Evolutionary conservation across 108 stramenopile species (phyloP), one percentile per base, ranked within the genome.

Genomic region (Cyclotella choctawhatcheeana): DNA sequence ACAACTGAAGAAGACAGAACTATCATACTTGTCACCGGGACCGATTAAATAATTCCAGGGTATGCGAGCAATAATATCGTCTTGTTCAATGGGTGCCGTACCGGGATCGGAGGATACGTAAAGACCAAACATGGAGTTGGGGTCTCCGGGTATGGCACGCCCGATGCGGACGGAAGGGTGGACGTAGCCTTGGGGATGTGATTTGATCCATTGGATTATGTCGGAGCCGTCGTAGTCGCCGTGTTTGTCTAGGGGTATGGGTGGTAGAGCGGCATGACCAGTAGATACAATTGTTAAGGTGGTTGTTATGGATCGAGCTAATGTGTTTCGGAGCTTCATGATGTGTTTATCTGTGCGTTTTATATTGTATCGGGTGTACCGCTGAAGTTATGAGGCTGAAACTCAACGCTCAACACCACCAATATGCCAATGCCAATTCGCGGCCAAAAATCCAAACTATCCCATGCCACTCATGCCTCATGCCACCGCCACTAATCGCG

Each of bases 191-290:
- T 72, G 68, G 44, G 72, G 72, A 8, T 73, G 61, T 25, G 72
- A 73, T 5, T 44, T 65, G 18, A 81, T 73, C 79, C 79, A 81
- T 65, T 50, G 58, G 44, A 81, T 73, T 29, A 81, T 35, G 48
- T 74, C 72, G 44, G 68, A 63, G 43, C 72, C 79, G 54, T 73
- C 64, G 63, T 81, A 81, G 35, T 81, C 79, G 26, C 79, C 79
- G 34, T 73, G 62, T 55, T 81, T 72, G 59, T 81, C 79, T 24
- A 60, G 73, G 37, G 79, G 73, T 24, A 79, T 34, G n/a, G 53
- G 53, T 29, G 55, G 29, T 27, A 56, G 55, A 1, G 27, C 16
- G 55, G 27, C 29, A n/a, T 4, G n/a, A n/a, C 17, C n/a, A 4
- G 17, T 48, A 4, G 47, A n/a, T 48, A n/a, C 16, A n/a, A 48